A percentile compares a stretch with the other conserved stretches of the same genome.
Evolutionary conservation across 1,139 yeast genomes (phyloP).

Genomic region (Meyerozyma carpophila): DNA sequence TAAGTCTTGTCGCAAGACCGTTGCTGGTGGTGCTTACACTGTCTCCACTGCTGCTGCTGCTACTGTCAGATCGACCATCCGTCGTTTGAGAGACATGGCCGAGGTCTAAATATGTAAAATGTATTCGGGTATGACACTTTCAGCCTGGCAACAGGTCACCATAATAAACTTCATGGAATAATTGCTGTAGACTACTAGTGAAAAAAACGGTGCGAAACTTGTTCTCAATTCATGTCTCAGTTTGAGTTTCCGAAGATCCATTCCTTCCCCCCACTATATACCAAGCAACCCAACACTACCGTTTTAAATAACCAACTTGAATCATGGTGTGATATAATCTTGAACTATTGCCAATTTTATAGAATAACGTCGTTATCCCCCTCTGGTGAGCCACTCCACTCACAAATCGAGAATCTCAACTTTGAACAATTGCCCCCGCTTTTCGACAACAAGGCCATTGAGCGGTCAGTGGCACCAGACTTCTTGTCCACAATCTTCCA

Average conservation of each 20-base stretch:
- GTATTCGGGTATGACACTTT: constrained; percentile 6
- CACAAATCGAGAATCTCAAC: constrained; percentile 19
- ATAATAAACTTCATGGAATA: constrained; percentile 1
- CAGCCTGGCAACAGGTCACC: neutral
- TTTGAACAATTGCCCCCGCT: constrained; percentile 25
- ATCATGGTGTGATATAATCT: constrained; percentile 37
- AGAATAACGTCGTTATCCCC: constrained; percentile 37
- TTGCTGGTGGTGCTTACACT: constrained; percentile 99
- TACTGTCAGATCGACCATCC: constrained; percentile 99
- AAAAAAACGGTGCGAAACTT: neutral
- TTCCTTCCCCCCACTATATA: constrained; percentile 87
- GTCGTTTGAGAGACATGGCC: constrained; percentile 99
- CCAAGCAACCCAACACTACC: constrained; percentile 79
- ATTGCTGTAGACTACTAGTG: neutral
- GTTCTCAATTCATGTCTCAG: neutral
- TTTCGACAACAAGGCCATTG: constrained; percentile 46
- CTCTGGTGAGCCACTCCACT: constrained; percentile 20
- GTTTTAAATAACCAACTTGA: constrained; percentile 69
- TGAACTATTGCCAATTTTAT: constrained; percentile 56
- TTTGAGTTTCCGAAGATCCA: constrained; percentile 66
- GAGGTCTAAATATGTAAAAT: constrained; percentile 64
- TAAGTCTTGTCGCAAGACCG: constrained; percentile 89
- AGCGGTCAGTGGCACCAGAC: constrained; percentile 50
- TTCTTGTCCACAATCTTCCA: constrained; percentile 52
- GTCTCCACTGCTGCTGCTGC: constrained; percentile 99